phyloP scores from a whole-genome alignment of 2,329 filamentous ascomycete genomes.

The Clonostachys sp. region DNA sequence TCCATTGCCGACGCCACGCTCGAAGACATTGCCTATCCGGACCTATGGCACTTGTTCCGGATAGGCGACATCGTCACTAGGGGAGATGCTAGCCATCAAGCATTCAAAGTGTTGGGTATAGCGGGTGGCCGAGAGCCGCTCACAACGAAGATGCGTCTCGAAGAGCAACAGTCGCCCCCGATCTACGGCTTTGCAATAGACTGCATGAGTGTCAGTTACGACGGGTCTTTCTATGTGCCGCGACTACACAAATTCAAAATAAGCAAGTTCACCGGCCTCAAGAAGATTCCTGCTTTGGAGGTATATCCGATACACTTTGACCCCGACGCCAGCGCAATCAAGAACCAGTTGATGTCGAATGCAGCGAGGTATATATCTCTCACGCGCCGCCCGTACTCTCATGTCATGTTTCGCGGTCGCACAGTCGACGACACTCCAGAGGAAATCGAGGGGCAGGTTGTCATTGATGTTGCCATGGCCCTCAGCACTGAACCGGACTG shows the following conservation, averaged over 20 bases:
- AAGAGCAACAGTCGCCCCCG: background rate
- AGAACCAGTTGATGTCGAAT: background rate
- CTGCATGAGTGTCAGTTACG: slow-evolving; percentile 2
- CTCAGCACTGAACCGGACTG: slow-evolving; percentile 1
- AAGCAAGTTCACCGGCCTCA: slow-evolving; percentile 3
- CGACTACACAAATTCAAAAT: slow-evolving; percentile 3
- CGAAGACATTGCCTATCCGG: slow-evolving; percentile 4
- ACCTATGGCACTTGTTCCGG: slow-evolving; percentile 9
- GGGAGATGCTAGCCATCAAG: background rate
- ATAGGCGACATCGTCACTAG: slow-evolving; percentile 2
- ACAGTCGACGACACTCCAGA: slow-evolving; percentile 1
- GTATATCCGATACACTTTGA: slow-evolving; percentile 5
- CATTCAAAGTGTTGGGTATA: background rate
- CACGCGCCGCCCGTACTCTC: background rate
- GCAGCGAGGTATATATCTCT: background rate
- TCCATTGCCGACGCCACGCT: slow-evolving; percentile 3
- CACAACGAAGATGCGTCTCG: background rate
- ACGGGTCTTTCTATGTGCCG: slow-evolving; percentile 4
- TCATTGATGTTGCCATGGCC: slow-evolving; percentile 4
- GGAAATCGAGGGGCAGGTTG: slow-evolving; percentile 2
- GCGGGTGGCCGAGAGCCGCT: slow-evolving; percentile 3
- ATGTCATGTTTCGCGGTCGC: background rate
- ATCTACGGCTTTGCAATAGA: slow-evolving; percentile 5
- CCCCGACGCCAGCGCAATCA: background rate
- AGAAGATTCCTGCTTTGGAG: background rate